A percentile compares a stretch with the other conserved stretches of the same genome.
Conservation (phyloP, 1,284 basidiomycete species). For the Caloboletus inedulis region DNA sequence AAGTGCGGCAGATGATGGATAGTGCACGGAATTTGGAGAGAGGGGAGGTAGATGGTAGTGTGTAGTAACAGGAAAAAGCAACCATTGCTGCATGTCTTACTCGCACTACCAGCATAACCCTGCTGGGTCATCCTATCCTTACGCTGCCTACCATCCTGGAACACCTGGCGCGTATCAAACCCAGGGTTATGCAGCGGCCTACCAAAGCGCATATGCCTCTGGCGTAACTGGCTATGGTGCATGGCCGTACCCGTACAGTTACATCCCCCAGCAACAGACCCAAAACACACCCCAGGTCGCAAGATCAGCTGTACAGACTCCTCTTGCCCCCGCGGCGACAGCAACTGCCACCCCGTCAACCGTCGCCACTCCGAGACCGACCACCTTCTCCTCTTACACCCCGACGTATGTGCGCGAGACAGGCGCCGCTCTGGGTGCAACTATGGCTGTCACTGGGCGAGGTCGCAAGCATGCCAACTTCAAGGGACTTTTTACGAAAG, state of each 20-base stretch:
- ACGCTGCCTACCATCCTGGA: slow-evolving; percentile 47
- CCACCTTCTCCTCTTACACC: slow-evolving; percentile 51
- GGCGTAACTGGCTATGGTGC: slow-evolving; percentile 51
- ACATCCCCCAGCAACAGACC: slow-evolving; percentile 45
- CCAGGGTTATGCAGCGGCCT: slow-evolving; percentile 43
- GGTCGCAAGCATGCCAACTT: slow-evolving; percentile 61
- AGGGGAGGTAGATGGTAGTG: slow-evolving; percentile 33
- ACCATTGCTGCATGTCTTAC: slow-evolving; percentile 29
- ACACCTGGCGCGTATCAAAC: slow-evolving; percentile 35
- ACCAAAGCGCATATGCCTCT: slow-evolving; percentile 42
- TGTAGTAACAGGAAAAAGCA: not conserved
- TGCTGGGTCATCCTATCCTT: slow-evolving; percentile 50
- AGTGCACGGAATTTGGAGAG: slow-evolving; percentile 61
- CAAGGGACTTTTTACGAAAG: slow-evolving; percentile 74
- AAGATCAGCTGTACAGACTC: slow-evolving; percentile 37
- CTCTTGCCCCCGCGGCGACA: slow-evolving; percentile 25
- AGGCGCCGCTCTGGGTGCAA: slow-evolving; percentile 31
- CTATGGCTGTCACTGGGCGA: slow-evolving; percentile 42
- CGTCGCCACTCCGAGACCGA: slow-evolving; percentile 23
- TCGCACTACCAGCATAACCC: slow-evolving; percentile 38
- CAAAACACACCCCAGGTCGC: slow-evolving; percentile 31
- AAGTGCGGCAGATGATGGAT: slow-evolving; percentile 70
- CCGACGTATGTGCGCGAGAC: slow-evolving; percentile 55
- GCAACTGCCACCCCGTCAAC: slow-evolving; percentile 20
- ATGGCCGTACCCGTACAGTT: slow-evolving; percentile 59